phyloP scores from a whole-genome alignment of 2,329 filamentous ascomycete species.

The Penicillium sp. region DNA sequence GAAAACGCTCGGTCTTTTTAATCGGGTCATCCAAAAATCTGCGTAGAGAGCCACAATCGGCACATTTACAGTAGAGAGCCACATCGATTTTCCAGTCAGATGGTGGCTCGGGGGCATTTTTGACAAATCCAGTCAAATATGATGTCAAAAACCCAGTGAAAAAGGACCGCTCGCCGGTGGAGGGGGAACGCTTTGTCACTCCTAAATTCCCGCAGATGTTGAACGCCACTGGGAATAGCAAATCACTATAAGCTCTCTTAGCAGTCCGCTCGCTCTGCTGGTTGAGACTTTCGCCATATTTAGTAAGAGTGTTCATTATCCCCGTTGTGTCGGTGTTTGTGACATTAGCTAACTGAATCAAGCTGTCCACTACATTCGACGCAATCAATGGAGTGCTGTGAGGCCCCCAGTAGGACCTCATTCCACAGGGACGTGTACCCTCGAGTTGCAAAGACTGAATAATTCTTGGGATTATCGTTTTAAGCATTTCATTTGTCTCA shows the following conservation, averaged over 20 bases:
- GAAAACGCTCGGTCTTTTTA: not conserved
- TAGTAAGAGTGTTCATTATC: not conserved
- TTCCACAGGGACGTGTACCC: not conserved
- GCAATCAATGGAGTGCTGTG: not conserved
- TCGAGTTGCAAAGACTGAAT: constrained; percentile 3
- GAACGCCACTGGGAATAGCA: constrained; percentile 1
- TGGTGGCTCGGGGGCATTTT: not conserved
- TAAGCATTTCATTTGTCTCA: not conserved
- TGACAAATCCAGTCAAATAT: not conserved
- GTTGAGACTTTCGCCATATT: not conserved
- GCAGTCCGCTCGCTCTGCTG: too few species aligned
- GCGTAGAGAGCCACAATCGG: not conserved
- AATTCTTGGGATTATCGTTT: not conserved
- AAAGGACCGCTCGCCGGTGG: not conserved
- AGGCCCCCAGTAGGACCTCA: not conserved
- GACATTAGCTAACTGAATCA: not conserved
- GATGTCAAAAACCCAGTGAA: not conserved
- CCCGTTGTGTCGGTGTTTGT: not conserved
- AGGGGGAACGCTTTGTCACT: not conserved
- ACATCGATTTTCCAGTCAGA: not conserved
- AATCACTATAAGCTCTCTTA: not conserved
- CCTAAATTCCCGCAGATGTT: not conserved
- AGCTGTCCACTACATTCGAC: not conserved
- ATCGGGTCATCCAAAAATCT: not conserved
- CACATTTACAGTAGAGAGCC: not conserved